Conservation (phyloP, 176 grass and related monocot genomes). For the Eragrostis nindensis region DNA sequence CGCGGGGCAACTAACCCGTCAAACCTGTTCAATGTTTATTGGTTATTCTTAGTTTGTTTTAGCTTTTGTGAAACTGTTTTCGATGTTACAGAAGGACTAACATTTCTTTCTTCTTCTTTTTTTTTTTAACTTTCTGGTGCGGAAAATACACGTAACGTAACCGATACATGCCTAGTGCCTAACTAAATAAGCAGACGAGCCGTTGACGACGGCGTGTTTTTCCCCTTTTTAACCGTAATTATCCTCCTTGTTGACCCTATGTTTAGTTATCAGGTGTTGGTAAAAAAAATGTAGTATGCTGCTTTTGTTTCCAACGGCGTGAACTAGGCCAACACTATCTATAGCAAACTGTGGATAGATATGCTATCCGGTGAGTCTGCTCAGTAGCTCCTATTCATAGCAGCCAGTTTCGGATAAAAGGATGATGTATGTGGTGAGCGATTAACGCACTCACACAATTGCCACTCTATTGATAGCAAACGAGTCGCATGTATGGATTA, state of each 20-base stretch:
- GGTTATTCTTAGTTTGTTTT: background rate
- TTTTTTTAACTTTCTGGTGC: background rate
- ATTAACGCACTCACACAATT: background rate
- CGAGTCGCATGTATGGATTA: conserved; percentile 8
- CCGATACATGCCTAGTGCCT: background rate
- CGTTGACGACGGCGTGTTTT: background rate
- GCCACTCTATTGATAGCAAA: conserved; percentile 35
- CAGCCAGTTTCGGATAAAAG: conserved; percentile 14
- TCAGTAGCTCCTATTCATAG: conserved; percentile 23
- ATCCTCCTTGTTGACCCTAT: background rate
- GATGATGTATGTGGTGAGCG: background rate
- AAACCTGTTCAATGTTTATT: background rate
- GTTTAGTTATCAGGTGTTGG: background rate
- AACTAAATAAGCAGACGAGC: background rate
- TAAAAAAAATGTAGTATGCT: background rate
- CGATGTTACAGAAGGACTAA: background rate
- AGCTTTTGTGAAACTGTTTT: background rate
- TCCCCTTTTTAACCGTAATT: background rate
- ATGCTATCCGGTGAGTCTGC: conserved; percentile 3
- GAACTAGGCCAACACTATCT: conserved; percentile 32
- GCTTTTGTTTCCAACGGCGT: background rate
- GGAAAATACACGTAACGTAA: background rate
- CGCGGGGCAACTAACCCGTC: too few species aligned
- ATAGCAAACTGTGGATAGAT: conserved; percentile 51
- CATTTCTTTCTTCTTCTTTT: too few species aligned